Evolutionary conservation across 2,329 filamentous ascomycete genomes (phyloP), one percentile per base, ranked within the genome.

Genomic region (Teratosphaeria pseudoeucalypti): DNA sequence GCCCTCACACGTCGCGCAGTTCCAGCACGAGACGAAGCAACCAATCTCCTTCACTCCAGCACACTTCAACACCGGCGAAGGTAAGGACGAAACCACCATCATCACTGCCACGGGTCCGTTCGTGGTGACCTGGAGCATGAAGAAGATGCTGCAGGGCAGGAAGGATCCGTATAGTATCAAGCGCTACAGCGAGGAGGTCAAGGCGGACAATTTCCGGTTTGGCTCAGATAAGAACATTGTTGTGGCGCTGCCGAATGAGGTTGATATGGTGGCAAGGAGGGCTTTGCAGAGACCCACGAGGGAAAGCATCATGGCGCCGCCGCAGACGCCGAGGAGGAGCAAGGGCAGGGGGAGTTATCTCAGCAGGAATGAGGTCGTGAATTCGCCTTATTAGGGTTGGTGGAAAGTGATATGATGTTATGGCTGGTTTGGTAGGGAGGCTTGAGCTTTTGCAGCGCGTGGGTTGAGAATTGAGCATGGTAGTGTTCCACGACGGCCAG

Each of bases 151-250:
- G 14, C 81, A 81, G 26, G 90, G 89, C 57, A 83, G 82, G 64
- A 94, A 92, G 75, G 88, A 94, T 61, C 88, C 92, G 0, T 99
- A 99, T 77, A 89, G 86, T 67, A 97, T 99, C 81, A 96, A 97
- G 81, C 87, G 94, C 16, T 99, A 99, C 72, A 82, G 85, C 0
- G 94, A 99, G 69, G 88, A 95, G 64, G 91, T 99, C 71, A 96
- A 95, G 80, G 94, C 94, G 3, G 94, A 99, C 73, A 95, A 99
- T 73, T 99, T 99, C 85, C 91, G 94, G 69, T 99, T 91, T 70
- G 92, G 92, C 54, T 92, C 87, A 5, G 94, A 99, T 75, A 95
- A 96, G 83, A 96, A 96, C 69, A 90, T 99, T 68, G 96, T 99
- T 69, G 92, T 99, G 39, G 94, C 94, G 0, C 78, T 99, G 64